Evolutionary conservation across 495 filamentous ascomycete genomes (phyloP), one percentile per base, ranked within the genome.

Genomic region (Viridothelium virens): DNA sequence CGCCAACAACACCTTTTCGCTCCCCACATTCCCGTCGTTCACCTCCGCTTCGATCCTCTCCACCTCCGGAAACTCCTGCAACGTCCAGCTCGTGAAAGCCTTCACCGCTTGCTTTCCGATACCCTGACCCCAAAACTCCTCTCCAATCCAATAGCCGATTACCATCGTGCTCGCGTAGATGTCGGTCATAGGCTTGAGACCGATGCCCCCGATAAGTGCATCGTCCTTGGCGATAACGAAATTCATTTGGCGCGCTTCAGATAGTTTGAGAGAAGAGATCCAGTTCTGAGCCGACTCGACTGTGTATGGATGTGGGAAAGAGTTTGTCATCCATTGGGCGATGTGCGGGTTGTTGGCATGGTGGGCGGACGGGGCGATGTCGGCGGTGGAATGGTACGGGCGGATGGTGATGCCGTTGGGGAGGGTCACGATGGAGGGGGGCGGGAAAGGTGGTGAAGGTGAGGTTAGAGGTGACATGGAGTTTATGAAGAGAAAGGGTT

Each of bases 101-200:
- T 61, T 56, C 46, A 72, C 36, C 7, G 68, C 73, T 46, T 65
- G 70, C 3, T 63, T 67, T 63, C 70, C 70, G 34, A 73, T 65
- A 9, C 72, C 74, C 62, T 68, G 64, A 2, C 73, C 72, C 71
- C 69, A 70, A 38, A 68, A 69, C 61, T 70, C 65, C 63, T 74
- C 73, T 1, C 70, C 72, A 34, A 77, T 61, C 75, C 74, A 77
- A 62, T 76, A 77, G 48, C 73, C 75, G 16, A 77, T 37, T 61
- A 73, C 72, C 0, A 70, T 74, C 6, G 62, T 69, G 41, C 71
- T 72, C 25, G 69, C 38, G 11, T 72, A 59, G 33, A 76, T 67
- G 56, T 77, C 75, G 3, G 37, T 47, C 14, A 70, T 70, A 4
- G 71, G 70, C 44, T 70, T 72, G 33, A 76, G 56, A 2, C 74